Conservation (phyloP, 495 filamentous ascomycete species). For the Neurospora sp. region DNA sequence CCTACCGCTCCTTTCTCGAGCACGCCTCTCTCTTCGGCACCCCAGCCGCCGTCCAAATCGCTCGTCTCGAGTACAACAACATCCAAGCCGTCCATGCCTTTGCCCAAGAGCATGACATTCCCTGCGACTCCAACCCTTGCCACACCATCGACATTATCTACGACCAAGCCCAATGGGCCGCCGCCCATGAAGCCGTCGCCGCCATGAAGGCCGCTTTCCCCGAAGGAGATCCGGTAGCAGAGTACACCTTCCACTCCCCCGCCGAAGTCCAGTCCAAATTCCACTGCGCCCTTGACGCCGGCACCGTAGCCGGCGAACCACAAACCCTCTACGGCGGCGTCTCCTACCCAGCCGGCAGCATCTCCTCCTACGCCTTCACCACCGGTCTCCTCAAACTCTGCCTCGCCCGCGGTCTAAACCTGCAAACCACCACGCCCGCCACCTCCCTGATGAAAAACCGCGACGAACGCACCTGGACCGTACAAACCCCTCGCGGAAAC, state of each 20-base stretch:
- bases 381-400: slow-evolving; percentile 48
- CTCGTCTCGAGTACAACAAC: slow-evolving; percentile 45
- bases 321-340: slow-evolving; percentile 43
- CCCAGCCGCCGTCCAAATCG: slow-evolving; percentile 42
- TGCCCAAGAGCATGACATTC: slow-evolving; percentile 38
- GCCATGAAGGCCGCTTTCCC: slow-evolving; percentile 38
- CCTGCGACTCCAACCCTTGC: slow-evolving; percentile 40
- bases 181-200: slow-evolving; percentile 30
- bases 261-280: slow-evolving; percentile 41
- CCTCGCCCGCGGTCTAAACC: slow-evolving; percentile 42
- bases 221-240: slow-evolving; percentile 27
- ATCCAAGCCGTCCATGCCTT: slow-evolving; percentile 46
- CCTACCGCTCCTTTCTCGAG: slow-evolving; percentile 45
- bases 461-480: slow-evolving; percentile 26
- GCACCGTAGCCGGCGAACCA: slow-evolving; percentile 10
- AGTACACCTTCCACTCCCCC: slow-evolving; percentile 34
- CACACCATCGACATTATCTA: slow-evolving; percentile 52
- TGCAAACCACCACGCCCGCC: slow-evolving; percentile 54
- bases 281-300: slow-evolving; percentile 19
- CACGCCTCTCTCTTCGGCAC: slow-evolving; percentile 30
- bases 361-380: slow-evolving; percentile 56
- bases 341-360: slow-evolving; percentile 49
- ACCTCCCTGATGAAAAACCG: slow-evolving; percentile 20
- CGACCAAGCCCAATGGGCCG: slow-evolving; percentile 35
- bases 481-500: slow-evolving; percentile 45